phyloP scores from a whole-genome alignment of 169 alveolate genomes.

The Eimeria necatrix region DNA sequence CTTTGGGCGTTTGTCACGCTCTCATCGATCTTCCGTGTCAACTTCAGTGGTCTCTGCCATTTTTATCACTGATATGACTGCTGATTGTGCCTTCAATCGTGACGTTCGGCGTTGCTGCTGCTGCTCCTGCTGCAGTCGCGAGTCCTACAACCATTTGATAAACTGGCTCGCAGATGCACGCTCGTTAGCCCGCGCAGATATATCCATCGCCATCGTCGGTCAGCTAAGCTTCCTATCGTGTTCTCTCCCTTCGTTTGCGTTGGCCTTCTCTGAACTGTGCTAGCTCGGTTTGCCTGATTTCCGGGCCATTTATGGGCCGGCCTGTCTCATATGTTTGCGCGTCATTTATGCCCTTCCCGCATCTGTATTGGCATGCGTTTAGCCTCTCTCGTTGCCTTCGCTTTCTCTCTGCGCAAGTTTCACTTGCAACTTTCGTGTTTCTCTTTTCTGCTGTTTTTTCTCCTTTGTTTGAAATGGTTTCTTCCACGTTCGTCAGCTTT shows the following conservation, averaged over 20 bases:
- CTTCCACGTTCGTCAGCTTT: not conserved
- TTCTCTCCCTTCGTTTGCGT: not conserved
- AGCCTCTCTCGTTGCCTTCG: not conserved
- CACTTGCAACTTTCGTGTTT: not conserved
- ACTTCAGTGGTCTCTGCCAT: not conserved
- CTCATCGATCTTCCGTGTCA: not conserved
- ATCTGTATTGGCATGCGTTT: not conserved
- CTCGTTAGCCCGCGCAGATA: constrained; percentile 90
- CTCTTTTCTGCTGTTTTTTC: not conserved
- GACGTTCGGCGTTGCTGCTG: not conserved
- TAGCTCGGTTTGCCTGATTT: not conserved
- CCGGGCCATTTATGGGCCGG: not conserved
- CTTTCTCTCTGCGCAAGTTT: not conserved
- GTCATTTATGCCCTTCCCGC: not conserved
- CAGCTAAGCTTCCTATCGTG: not conserved
- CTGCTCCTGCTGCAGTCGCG: constrained; percentile 80
- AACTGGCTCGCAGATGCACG: constrained; percentile 91
- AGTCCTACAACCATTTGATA: constrained; percentile 87
- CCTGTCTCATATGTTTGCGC: not conserved
- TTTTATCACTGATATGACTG: not conserved
- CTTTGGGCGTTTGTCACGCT: too few relatives aligned
- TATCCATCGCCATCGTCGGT: constrained; percentile 89
- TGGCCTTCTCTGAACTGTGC: not conserved
- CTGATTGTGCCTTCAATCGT: not conserved
- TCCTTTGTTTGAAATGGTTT: not conserved